Evolutionary conservation across 202 grass and related monocot species (phyloP), one percentile per base, ranked within the genome.

Genomic region (Hordeum pubiflorum): DNA sequence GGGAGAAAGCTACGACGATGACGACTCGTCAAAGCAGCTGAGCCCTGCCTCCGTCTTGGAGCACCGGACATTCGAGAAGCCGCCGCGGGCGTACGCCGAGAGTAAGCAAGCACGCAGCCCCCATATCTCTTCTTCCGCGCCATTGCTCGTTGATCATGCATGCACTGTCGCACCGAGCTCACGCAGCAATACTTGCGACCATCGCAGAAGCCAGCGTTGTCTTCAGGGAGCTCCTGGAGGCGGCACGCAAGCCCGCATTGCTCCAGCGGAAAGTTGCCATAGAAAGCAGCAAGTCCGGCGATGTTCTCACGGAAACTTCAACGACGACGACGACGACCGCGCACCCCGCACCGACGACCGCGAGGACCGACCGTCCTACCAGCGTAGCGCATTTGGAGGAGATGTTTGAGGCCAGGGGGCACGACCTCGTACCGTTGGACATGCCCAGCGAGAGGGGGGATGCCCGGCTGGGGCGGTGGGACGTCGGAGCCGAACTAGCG

Each of bases 31-130:
- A 20, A 88, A 90, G 82, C 93, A 90, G 69, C 80, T 92, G 21
- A 96, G 93, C 71, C 88, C 90, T n/a, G 83, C 85, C 1, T 97
- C 93, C 39, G 90, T 92, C 65, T 75, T 91, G 54, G 93, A 92
- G 77, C 79, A 77, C 56, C 10, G 12, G 8, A 6, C 27, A 34
- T 86, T 85, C 43, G 80, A 80, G 38, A 48, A 61, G 34, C 59
- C 72, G 18, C 64, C 89, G 11, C 79, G 76, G 55, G 76, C 24
- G 13, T 79, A 88, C 67, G 57, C 7, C 5, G 73, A 73, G 15
- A 82, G 93, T 91, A 76, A 89, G 83, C 48, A 22, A 15, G 1
- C 12, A 18, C 1, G 15, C 56, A 21, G 4, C 6, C 18, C 2
- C 7, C 13, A 6, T 40, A 27, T 68, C 50, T 41, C 48, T 69